A percentile compares a stretch with the other conserved stretches of the same genome.
Conservation (phyloP, 345 rosid genomes). For the Acer negundo region DNA sequence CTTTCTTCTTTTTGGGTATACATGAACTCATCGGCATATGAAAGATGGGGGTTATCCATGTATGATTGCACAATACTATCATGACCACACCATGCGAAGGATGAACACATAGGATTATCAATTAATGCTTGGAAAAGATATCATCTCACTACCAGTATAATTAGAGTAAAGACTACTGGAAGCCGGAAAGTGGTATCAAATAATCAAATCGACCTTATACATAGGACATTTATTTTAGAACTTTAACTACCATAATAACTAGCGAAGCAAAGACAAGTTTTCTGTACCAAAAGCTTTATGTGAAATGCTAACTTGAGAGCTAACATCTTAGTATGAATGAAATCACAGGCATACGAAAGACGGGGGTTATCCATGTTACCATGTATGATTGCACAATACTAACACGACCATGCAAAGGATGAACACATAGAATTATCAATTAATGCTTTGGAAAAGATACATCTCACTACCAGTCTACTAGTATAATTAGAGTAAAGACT, state of each 20-base stretch:
- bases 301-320: not conserved
- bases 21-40: no score
- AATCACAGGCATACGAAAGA: not conserved
- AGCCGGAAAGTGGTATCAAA: not conserved
- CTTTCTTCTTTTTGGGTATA: no score
- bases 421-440: not conserved
- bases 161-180: no score
- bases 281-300: not conserved
- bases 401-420: not conserved
- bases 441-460: no score
- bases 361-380: not conserved
- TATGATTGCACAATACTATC: no score
- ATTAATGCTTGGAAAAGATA: no score
- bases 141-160: no score
- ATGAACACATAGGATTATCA: no score
- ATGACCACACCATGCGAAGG: no score
- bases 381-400: not conserved
- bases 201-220: not conserved
- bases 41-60: no score
- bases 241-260: not conserved
- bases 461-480: no score
- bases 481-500: no score
- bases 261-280: not conserved
- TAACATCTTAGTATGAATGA: not conserved
- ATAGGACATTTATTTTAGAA: not conserved